Evolutionary conservation across 345 rosid species (phyloP).

Genomic region (Hibiscus trionum): DNA sequence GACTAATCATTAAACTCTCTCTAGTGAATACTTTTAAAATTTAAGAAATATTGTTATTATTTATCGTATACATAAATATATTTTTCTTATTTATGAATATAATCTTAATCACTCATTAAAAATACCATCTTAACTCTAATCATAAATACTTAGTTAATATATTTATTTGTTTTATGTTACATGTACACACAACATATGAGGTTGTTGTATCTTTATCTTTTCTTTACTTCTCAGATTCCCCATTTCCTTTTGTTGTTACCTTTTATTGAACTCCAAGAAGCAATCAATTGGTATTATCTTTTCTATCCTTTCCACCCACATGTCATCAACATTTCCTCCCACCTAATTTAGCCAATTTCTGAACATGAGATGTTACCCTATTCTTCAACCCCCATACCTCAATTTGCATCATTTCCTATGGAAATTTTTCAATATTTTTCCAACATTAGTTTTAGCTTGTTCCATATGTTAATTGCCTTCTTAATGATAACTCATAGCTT

Average conservation of each 20-base stretch:
- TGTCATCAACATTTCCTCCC: conserved; percentile 13
- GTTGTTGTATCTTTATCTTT: conserved; percentile 16
- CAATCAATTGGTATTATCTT: conserved; percentile 27
- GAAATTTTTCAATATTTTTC: too few relatives aligned
- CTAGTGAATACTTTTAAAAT: too few relatives aligned
- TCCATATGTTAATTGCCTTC: too few relatives aligned
- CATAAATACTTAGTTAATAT: neutral
- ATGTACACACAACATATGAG: neutral
- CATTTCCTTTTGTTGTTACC: conserved; percentile 9
- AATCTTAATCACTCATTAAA: too few relatives aligned
- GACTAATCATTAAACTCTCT: too few relatives aligned
- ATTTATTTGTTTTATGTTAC: neutral
- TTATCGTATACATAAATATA: neutral
- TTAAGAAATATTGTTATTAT: too few relatives aligned
- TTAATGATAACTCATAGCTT: too few relatives aligned
- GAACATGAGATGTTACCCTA: conserved; percentile 7
- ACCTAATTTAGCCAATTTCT: neutral
- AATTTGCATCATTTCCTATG: neutral
- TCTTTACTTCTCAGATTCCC: conserved; percentile 49
- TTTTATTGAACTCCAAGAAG: conserved; percentile 43
- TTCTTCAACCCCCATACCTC: neutral
- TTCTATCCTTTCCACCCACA: conserved; percentile 12
- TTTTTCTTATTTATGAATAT: too few relatives aligned
- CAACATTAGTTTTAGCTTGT: too few relatives aligned
- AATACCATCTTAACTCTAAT: too few relatives aligned